Percentiles rank a stretch among this genome's conserved stretches.
Conservation (phyloP, 768 basidiomycete species). For the Lentinus tigrinus region DNA sequence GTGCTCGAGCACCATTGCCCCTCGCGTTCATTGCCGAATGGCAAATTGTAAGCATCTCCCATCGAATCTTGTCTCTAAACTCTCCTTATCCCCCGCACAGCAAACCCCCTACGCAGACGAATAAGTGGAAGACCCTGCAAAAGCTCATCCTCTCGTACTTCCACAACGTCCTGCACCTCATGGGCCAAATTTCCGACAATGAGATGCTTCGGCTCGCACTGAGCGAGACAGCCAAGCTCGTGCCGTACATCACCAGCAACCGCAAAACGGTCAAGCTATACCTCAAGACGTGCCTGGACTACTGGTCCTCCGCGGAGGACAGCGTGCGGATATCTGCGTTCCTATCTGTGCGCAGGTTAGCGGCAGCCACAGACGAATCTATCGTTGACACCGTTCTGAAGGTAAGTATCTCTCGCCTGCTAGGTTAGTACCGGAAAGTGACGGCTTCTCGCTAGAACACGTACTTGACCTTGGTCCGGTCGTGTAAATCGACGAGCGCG, state of each 20-base stretch:
- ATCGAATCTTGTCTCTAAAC: neutral
- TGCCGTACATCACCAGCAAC: slow-evolving; percentile 85
- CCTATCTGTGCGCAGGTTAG: slow-evolving; percentile 78
- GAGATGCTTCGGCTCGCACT: slow-evolving; percentile 70
- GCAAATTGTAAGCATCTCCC: slow-evolving; percentile 70
- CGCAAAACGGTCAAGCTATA: slow-evolving; percentile 85
- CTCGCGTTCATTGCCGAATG: slow-evolving; percentile 76
- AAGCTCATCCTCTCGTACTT: slow-evolving; percentile 89
- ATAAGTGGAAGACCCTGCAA: slow-evolving; percentile 80
- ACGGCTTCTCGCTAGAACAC: slow-evolving; percentile 52
- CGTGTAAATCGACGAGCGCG: slow-evolving; percentile 78
- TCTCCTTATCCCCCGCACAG: slow-evolving; percentile 37
- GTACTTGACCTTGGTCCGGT: slow-evolving; percentile 85
- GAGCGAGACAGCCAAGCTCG: slow-evolving; percentile 80
- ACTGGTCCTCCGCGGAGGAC: slow-evolving; percentile 85
- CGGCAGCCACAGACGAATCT: slow-evolving; percentile 72
- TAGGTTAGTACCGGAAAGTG: neutral
- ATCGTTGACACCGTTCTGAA: slow-evolving; percentile 86
- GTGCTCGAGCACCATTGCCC: slow-evolving; percentile 86
- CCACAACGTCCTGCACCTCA: slow-evolving; percentile 77
- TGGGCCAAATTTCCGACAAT: slow-evolving; percentile 71
- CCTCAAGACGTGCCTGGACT: slow-evolving; percentile 83
- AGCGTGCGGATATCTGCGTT: slow-evolving; percentile 82
- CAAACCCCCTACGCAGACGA: slow-evolving; percentile 80
- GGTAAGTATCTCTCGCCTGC: slow-evolving; percentile 40